Conservation (phyloP, 1,139 yeast genomes). For the Yamadazyma aaseri region DNA sequence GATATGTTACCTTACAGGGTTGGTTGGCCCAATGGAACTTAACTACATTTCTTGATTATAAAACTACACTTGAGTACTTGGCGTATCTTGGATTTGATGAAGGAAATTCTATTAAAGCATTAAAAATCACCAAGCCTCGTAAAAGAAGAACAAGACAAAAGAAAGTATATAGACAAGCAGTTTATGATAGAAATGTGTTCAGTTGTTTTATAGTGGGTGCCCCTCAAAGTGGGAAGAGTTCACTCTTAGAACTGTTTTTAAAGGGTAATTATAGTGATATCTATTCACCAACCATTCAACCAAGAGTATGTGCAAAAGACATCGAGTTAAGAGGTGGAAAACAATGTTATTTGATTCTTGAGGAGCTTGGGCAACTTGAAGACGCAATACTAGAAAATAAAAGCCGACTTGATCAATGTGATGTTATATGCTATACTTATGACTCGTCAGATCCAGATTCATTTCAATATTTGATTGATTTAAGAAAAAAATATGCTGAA, state of each 20-base stretch:
- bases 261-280: constrained; percentile 68
- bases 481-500: constrained; percentile 56
- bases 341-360: constrained; percentile 86
- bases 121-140: constrained; percentile 81
- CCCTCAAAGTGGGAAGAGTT: constrained; percentile 80
- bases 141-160: constrained; percentile 65
- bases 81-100: constrained; percentile 87
- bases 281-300: constrained; percentile 80
- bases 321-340: constrained; percentile 95
- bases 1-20: constrained; percentile 89
- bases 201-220: constrained; percentile 88
- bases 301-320: constrained; percentile 83
- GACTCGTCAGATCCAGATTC: constrained; percentile 97
- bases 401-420: constrained; percentile 77
- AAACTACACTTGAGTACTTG: constrained; percentile 80
- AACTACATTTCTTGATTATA: constrained; percentile 84
- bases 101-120: constrained; percentile 49
- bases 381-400: constrained; percentile 76
- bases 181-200: constrained; percentile 83
- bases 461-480: constrained; percentile 74
- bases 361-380: constrained; percentile 86
- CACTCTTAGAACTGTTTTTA: constrained; percentile 76
- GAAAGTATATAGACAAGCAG: constrained; percentile 63
- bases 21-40: constrained; percentile 99
- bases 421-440: constrained; percentile 83